phyloP scores from a whole-genome alignment of 2,329 filamentous ascomycete species.

The Aschersonia sp. region DNA sequence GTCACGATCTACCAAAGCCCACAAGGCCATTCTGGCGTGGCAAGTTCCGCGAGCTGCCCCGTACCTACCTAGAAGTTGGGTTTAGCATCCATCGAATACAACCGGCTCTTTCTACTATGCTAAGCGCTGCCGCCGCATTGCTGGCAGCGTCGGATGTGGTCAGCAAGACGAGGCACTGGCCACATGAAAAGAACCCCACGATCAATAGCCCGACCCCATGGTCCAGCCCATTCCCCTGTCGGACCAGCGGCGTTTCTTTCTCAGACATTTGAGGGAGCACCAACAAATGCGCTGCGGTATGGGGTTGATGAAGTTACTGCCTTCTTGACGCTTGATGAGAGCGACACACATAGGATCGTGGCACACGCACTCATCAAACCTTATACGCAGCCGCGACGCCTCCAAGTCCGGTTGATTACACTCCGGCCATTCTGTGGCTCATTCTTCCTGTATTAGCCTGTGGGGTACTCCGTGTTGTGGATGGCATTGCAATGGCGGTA shows the following conservation, averaged over 20 bases:
- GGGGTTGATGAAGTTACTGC: neutral
- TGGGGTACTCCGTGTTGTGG: neutral
- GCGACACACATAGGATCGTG: neutral
- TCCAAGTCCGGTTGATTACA: neutral
- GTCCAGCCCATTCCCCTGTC: conserved; percentile 2
- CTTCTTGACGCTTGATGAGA: neutral
- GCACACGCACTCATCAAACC: neutral
- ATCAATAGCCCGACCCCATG: neutral
- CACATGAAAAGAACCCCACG: no score
- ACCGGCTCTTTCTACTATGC: no score
- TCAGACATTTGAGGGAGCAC: conserved; percentile 2
- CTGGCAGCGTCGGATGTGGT: neutral
- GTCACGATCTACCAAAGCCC: neutral
- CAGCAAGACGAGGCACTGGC: neutral
- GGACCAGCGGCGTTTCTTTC: conserved; percentile 1
- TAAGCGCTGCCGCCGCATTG: neutral
- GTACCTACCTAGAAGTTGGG: neutral
- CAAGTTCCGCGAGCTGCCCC: neutral
- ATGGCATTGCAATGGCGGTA: neutral
- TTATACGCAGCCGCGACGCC: conserved; percentile 2
- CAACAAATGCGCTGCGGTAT: neutral
- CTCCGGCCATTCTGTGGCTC: neutral
- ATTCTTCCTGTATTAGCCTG: neutral
- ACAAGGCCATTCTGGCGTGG: neutral
- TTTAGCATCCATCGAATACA: neutral